Evolutionary conservation across 495 filamentous ascomycete species (phyloP).

Genomic region (Penicillium alfredii): DNA sequence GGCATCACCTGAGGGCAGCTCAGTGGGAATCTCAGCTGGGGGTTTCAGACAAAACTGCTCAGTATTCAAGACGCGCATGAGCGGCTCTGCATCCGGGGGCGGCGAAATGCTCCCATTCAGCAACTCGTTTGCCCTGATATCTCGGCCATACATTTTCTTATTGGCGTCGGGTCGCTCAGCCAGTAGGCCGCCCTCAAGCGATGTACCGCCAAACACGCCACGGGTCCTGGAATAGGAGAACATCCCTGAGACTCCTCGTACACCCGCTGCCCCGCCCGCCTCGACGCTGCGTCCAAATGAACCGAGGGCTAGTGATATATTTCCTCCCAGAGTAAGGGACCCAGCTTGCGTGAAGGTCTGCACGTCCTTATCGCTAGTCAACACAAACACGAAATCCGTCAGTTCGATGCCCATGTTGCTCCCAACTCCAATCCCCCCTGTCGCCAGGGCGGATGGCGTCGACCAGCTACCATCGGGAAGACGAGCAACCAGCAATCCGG

Average conservation of each 20-base stretch:
- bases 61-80: conserved; percentile 67
- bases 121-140: conserved; percentile 63
- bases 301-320: conserved; percentile 1
- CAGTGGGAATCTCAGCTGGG: not conserved
- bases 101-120: conserved; percentile 65
- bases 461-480: conserved; percentile 81
- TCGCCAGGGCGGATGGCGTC: conserved; percentile 77
- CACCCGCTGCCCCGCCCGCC: not conserved
- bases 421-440: conserved; percentile 3
- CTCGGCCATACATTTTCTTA: conserved; percentile 46
- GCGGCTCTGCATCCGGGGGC: conserved; percentile 66
- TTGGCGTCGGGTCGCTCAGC: not conserved
- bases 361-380: not conserved
- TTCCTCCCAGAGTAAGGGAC: conserved; percentile 4
- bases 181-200: conserved; percentile 1
- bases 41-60: not conserved
- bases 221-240: conserved; percentile 4
- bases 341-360: conserved; percentile 1
- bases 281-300: conserved; percentile 5
- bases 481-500: conserved; percentile 80
- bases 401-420: conserved; percentile 1
- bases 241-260: conserved; percentile 1
- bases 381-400: conserved; percentile 5
- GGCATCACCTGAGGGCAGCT: not conserved
- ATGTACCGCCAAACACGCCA: conserved; percentile 1